Percentiles rank a stretch among this genome's conserved stretches.
Evolutionary conservation across 805 yeast species (phyloP).

Genomic region (Saturnispora sanitii): DNA sequence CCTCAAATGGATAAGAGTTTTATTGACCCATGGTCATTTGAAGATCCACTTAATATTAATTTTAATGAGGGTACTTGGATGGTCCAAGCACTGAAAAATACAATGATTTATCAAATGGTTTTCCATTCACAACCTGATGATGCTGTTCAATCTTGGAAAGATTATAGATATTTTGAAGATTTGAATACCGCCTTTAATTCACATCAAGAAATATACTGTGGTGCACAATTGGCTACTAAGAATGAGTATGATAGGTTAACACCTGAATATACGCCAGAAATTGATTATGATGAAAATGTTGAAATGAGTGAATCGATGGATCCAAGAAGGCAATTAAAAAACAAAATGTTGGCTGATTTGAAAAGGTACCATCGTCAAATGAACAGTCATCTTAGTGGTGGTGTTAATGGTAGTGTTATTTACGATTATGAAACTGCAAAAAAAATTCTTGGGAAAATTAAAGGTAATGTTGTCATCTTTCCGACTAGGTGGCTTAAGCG

Average conservation of each 20-base stretch:
- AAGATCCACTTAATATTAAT: slow-evolving; percentile 74
- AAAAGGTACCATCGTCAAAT: slow-evolving; percentile 20
- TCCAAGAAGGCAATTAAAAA: slow-evolving; percentile 16
- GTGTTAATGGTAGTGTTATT: slow-evolving; percentile 12
- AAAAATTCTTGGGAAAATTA: slow-evolving; percentile 55
- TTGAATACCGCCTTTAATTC: slow-evolving; percentile 45
- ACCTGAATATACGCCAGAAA: not conserved
- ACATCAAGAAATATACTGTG: slow-evolving; percentile 17
- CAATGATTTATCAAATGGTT: slow-evolving; percentile 68
- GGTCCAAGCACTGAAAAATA: slow-evolving; percentile 73
- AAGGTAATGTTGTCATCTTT: slow-evolving; percentile 84
- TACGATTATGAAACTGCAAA: slow-evolving; percentile 69
- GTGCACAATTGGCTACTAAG: slow-evolving; percentile 2
- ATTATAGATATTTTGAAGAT: slow-evolving; percentile 63
- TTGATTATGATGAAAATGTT: slow-evolving; percentile 2
- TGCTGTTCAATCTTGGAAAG: slow-evolving; percentile 80
- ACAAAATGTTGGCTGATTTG: slow-evolving; percentile 22
- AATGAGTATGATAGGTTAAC: not conserved
- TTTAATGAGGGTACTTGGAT: slow-evolving; percentile 85
- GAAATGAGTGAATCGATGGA: not conserved
- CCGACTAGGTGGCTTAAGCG: slow-evolving; percentile 84
- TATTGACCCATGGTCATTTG: slow-evolving; percentile 81
- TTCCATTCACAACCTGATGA: slow-evolving; percentile 96
- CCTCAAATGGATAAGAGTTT: slow-evolving; percentile 32
- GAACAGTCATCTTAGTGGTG: slow-evolving; percentile 9